These are phyloP conservation scores for Venturia asperata DNA, from an alignment of 2,329 filamentous ascomycete genomes.

Conservation along the genomic window DNA sequence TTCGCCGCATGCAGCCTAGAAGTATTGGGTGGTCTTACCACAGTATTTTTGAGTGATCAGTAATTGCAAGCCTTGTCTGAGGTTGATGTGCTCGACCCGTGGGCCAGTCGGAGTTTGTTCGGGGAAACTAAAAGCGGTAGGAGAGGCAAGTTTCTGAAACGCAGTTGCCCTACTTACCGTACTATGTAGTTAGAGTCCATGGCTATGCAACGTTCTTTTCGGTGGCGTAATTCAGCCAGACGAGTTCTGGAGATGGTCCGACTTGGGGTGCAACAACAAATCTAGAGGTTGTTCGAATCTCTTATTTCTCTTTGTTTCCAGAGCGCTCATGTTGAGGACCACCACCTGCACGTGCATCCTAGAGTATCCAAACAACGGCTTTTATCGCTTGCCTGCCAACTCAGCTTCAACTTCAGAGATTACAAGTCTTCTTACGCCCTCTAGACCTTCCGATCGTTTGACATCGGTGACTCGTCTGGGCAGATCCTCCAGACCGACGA, in stretches of 20 bases:
- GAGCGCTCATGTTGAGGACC: neutral
- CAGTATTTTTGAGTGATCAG: neutral
- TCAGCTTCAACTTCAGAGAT: conserved; percentile 57
- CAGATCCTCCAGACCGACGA: conserved; percentile 68
- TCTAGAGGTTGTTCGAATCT: neutral
- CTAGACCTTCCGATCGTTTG: conserved; percentile 58
- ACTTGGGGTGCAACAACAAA: neutral
- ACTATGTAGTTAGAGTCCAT: neutral
- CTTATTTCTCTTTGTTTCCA: neutral
- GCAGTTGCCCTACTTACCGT: neutral
- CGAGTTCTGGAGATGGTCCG: neutral
- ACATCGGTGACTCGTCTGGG: conserved; percentile 67
- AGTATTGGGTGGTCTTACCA: no score
- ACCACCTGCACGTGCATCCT: neutral
- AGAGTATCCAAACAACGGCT: neutral
- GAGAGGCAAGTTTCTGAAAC: neutral
- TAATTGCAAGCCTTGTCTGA: neutral
- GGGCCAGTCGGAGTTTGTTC: neutral
- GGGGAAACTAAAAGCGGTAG: neutral
- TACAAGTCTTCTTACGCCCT: conserved; percentile 68
- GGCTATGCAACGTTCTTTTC: neutral
- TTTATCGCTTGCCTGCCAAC: conserved; percentile 15
- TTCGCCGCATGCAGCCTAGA: neutral
- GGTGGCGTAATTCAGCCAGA: neutral
- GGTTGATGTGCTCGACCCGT: neutral